Evolutionary conservation across 345 rosid genomes (phyloP), one percentile per base, ranked within the genome.

Genomic region (Hirschfeldia incana): DNA sequence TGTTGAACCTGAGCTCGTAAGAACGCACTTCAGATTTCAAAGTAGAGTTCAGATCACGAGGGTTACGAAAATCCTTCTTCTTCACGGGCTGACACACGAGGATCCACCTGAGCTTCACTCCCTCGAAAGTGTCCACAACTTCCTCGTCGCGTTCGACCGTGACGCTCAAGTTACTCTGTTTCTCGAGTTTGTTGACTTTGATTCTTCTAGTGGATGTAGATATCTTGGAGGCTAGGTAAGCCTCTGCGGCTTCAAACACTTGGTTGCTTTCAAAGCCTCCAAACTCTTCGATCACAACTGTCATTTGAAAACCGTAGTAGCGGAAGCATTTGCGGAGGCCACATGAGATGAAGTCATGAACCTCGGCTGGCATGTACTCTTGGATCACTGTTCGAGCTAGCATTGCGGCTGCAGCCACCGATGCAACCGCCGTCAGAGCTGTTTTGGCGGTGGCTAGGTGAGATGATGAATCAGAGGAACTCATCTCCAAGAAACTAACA

Each of bases 171-270:
- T 80, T 76, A 11, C 84, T 80, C 53, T 91, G 90, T 65, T 88
- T 91, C 55, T 89, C 90, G 6, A 74, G 83, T 57, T 89, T 93
- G 80, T 76, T 84, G 26, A 88, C 87, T 33, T 82, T 86, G 84
- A 88, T 68, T 29, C 85, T 82, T 32, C 68, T 71, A 4, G 85
- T 75, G 46, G 81, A 70, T 29, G 76, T 65, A 62, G 86, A 75
- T 73, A 80, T 69, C 60, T 78, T 84, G 65, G 78, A 57, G 60
- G 85, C 74, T 17, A 90, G 58, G 28, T 88, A 90, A 2, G 75
- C 28, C 65, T 84, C 78, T 3, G 91, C 94, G 3, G 92, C 85
- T 15, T 77, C 78, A 37, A 80, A 90, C 3, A 88, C 70, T 65
- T 85, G 75, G 39, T 88, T 90, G 44, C 53, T 60, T 53, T 62